Base-by-base conservation (phyloP, 805 yeast genomes). In the Blastobotrys chiropterorum region DNA sequence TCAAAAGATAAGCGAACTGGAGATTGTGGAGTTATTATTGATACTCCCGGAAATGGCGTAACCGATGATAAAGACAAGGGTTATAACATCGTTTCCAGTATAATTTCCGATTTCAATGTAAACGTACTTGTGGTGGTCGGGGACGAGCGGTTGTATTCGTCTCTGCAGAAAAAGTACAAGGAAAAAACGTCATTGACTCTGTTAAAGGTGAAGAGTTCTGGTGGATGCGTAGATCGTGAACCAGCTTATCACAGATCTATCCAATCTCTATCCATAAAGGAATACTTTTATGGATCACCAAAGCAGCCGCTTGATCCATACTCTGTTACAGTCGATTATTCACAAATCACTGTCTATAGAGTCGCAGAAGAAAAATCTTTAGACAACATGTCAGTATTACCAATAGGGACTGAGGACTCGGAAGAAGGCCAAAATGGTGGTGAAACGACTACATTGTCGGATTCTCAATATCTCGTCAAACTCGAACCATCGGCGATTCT, bases 281-380 rank as follows among this genome's bases (percentile, higher is more conserved):
- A 90, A 62, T 94, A 94, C 67, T 94, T 94, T 62, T 89, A 94
- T 63, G 99, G 99, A 1, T 78, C 78, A 3, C 68, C 75, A 16
- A 75, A 75, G 44, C 76, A 80, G 3, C 55, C 61, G n/a, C 73
- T 94, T 49, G 84, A 95, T 16, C 98, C 99, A 1, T 90, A 83
- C 67, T 86, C 95, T 3, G 79, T 89, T 1, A 88, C 90, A 19
- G 81, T 83, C 2, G 88, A 82, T 61, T 72, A 77, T 52, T 74
- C 76, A 14, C 85, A 81, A 51, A 69, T 87, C 7, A 70, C 75
- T 1, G 80, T 88, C 1, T 83, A 80, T 70, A 78, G 81, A 42
- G 87, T 92, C 13, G 67, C 70, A 39, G 71, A 73, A 61, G 57
- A 56, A 21, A 56, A 53, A 44, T n/a, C 53, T 8, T 39, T 51